A percentile compares a stretch with the other conserved stretches of the same genome.
Conservation (phyloP, 169 alveolate genomes). For the Babesia ovis region DNA sequence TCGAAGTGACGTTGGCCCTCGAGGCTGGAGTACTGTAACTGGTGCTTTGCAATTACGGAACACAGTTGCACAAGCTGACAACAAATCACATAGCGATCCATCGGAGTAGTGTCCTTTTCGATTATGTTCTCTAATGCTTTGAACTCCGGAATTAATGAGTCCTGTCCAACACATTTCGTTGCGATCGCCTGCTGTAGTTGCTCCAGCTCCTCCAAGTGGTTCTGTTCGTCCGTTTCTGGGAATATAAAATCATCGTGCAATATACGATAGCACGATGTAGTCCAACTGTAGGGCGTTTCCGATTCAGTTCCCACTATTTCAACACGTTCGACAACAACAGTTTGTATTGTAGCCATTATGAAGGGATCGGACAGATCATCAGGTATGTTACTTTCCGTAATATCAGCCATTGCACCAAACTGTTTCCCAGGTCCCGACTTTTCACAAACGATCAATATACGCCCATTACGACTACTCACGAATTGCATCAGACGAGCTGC, state of each 20-base stretch:
- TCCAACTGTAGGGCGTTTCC: not conserved
- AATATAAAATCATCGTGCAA: slow-evolving; percentile 9
- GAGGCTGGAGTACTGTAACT: slow-evolving; percentile 15
- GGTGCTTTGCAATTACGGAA: slow-evolving; percentile 3
- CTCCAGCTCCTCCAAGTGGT: slow-evolving; percentile 1
- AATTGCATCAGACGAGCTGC: slow-evolving; percentile 3
- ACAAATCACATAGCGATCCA: slow-evolving; percentile 16
- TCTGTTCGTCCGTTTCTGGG: slow-evolving; percentile 1
- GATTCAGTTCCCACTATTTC: not conserved
- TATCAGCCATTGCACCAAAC: slow-evolving; percentile 1
- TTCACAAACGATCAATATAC: not conserved
- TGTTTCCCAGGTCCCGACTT: not conserved
- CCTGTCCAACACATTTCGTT: not conserved
- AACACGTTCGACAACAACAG: slow-evolving; percentile 1
- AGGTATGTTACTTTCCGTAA: not conserved
- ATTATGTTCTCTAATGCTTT: not conserved
- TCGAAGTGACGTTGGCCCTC: slow-evolving; percentile 1
- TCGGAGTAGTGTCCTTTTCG: not conserved
- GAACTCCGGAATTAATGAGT: slow-evolving; percentile 2
- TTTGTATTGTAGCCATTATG: not conserved
- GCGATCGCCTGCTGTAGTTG: not conserved
- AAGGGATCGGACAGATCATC: not conserved
- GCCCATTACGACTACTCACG: not conserved
- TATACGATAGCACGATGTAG: not conserved
- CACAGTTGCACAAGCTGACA: slow-evolving; percentile 3